Conservation (phyloP, 2,329 filamentous ascomycete species). For the Penicillium freii region DNA sequence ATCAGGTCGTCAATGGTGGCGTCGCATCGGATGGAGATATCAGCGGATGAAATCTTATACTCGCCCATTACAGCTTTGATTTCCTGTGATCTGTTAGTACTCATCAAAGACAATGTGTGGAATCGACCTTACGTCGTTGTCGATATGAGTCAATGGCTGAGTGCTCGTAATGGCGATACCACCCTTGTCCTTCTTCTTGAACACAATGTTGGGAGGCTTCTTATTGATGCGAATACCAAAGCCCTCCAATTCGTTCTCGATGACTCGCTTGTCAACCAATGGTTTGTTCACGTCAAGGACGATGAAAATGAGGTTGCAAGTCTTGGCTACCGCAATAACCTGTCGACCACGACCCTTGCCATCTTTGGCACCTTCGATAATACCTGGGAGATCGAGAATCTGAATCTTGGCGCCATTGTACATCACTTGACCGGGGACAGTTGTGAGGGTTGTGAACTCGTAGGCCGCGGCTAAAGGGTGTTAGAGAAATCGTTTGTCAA, state of each 20-base stretch:
- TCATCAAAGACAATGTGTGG: background rate
- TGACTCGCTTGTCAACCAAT: constrained; percentile 91
- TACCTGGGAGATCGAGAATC: constrained; percentile 97
- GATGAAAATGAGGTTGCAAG: constrained; percentile 97
- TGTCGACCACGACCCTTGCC: constrained; percentile 96
- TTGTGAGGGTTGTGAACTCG: constrained; percentile 97
- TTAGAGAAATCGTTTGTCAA: constrained; percentile 16
- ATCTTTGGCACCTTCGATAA: constrained; percentile 97
- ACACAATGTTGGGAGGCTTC: constrained; percentile 94
- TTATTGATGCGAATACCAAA: constrained; percentile 99
- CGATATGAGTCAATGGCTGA: constrained; percentile 85
- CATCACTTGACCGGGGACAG: constrained; percentile 89
- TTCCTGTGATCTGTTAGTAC: constrained; percentile 52
- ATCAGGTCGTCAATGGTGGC: constrained; percentile 97
- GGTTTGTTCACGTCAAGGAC: constrained; percentile 98
- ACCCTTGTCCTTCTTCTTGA: constrained; percentile 99
- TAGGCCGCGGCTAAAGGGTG: constrained; percentile 71
- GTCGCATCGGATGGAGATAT: constrained; percentile 96
- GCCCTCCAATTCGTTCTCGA: constrained; percentile 91
- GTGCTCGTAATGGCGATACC: constrained; percentile 96
- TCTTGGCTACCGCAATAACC: constrained; percentile 98
- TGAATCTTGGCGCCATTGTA: constrained; percentile 98
- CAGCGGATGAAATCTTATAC: constrained; percentile 93
- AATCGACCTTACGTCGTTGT: constrained; percentile 61
- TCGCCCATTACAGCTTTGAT: constrained; percentile 98